phyloP scores from a whole-genome alignment of 257 asterid genomes.

The Vinca minor region DNA sequence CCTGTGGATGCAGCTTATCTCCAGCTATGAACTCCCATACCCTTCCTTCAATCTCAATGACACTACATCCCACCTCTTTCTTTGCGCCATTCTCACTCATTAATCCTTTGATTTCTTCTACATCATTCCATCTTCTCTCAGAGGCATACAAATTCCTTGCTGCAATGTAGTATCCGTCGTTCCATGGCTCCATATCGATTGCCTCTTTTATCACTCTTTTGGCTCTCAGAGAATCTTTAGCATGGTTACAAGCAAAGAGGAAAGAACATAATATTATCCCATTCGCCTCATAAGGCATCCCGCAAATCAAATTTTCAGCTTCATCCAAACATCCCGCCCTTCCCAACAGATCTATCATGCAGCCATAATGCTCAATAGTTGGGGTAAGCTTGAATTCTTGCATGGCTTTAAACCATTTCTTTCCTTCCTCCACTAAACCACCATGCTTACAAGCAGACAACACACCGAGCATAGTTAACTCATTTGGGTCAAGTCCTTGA shows the following conservation, averaged over 20 bases:
- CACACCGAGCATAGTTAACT: conserved; percentile 74
- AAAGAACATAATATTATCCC: conserved; percentile 80
- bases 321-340: conserved; percentile 78
- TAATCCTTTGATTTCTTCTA: conserved; percentile 51
- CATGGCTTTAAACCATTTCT: conserved; percentile 63
- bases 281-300: conserved; percentile 87
- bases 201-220: conserved; percentile 63
- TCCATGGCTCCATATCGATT: conserved; percentile 59
- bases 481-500: conserved; percentile 46
- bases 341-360: conserved; percentile 76
- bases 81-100: conserved; percentile 70
- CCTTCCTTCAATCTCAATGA: conserved; percentile 54
- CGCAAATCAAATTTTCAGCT: conserved; percentile 62
- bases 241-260: conserved; percentile 69
- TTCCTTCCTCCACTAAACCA: conserved; percentile 88
- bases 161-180: conserved; percentile 74
- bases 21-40: conserved; percentile 69
- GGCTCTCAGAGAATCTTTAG: conserved; percentile 69
- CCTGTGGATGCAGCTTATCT: conserved; percentile 38
- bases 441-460: conserved; percentile 92
- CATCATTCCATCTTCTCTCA: conserved; percentile 85
- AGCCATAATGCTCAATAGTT: conserved; percentile 72
- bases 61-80: conserved; percentile 75
- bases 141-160: conserved; percentile 81
- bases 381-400: conserved; percentile 41